These are phyloP conservation scores for Xylaria sp. DNA, from an alignment of 2,329 filamentous ascomycete genomes.

Conservation along the genomic window DNA sequence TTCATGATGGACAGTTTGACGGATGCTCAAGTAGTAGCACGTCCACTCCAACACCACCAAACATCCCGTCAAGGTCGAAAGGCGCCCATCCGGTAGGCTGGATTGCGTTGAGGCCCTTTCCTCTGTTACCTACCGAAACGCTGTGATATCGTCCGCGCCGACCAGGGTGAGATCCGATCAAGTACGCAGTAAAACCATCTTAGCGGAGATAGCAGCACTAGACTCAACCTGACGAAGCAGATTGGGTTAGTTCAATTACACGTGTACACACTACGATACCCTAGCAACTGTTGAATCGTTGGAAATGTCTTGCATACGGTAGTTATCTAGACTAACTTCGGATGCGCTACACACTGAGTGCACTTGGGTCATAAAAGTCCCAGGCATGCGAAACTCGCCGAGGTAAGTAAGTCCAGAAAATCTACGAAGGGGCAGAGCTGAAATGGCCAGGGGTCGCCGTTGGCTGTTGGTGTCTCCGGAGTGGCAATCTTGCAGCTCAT, in stretches of 20 bases:
- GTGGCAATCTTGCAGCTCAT: constrained; percentile 14
- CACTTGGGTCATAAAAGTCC: not conserved
- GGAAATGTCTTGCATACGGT: constrained; percentile 17
- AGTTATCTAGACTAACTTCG: not conserved
- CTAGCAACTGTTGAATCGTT: not conserved
- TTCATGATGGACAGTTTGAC: not conserved
- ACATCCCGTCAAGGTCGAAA: not conserved
- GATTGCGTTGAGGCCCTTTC: not conserved
- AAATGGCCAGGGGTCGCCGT: not conserved
- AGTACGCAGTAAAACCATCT: not conserved
- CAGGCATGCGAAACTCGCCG: not conserved
- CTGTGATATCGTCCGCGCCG: too few relatives aligned
- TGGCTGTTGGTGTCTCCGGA: not conserved
- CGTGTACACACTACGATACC: not conserved
- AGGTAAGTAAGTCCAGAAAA: not conserved
- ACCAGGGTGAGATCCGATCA: not conserved
- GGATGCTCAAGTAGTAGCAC: not conserved
- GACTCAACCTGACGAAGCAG: not conserved
- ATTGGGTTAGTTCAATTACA: not conserved
- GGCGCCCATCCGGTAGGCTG: not conserved
- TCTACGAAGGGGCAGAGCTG: not conserved
- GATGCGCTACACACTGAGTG: not conserved
- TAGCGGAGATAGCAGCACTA: not conserved
- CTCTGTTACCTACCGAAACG: not conserved
- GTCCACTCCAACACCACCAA: too few relatives aligned